These are phyloP conservation scores for Vigna reflexopilosa DNA, from an alignment of 306 rosid species.

Conservation along the genomic window DNA sequence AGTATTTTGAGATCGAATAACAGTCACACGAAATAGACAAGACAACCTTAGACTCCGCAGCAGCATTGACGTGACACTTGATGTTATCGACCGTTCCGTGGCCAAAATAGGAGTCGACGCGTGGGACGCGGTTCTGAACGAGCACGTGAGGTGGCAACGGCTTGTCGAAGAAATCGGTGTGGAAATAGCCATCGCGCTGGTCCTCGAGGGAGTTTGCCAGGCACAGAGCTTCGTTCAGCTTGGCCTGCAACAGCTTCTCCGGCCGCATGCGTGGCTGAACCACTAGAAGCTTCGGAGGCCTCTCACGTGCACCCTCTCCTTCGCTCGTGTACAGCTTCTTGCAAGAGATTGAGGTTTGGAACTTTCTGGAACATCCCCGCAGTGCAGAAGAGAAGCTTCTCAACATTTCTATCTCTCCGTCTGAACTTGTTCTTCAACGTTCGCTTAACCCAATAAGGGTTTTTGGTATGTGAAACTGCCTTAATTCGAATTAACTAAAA, in stretches of 20 bases:
- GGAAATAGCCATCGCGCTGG: slow-evolving; percentile 76
- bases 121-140: slow-evolving; percentile 82
- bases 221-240: slow-evolving; percentile 93
- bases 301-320: slow-evolving; percentile 43
- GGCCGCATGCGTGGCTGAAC: slow-evolving; percentile 93
- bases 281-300: slow-evolving; percentile 75
- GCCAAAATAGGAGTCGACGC: slow-evolving; percentile 85
- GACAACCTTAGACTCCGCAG: slow-evolving; percentile 64
- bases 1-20: neutral
- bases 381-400: slow-evolving; percentile 35
- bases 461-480: too few relatives aligned
- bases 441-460: neutral
- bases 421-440: neutral
- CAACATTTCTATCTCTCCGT: neutral
- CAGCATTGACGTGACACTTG: slow-evolving; percentile 63
- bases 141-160: slow-evolving; percentile 72
- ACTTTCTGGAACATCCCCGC: slow-evolving; percentile 41
- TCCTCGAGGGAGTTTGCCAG: slow-evolving; percentile 90
- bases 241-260: slow-evolving; percentile 65
- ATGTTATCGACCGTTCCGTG: slow-evolving; percentile 78
- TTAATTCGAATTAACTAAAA: too few relatives aligned
- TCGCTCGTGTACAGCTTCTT: slow-evolving; percentile 37
- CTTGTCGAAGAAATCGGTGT: slow-evolving; percentile 65
- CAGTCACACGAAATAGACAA: neutral
- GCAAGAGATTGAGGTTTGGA: slow-evolving; percentile 28